A percentile compares a stretch with the other conserved stretches of the same genome.
These are phyloP conservation scores for Litsea cubeba DNA, from an alignment of 164 flowering plant genomes.

Conservation along the genomic window DNA sequence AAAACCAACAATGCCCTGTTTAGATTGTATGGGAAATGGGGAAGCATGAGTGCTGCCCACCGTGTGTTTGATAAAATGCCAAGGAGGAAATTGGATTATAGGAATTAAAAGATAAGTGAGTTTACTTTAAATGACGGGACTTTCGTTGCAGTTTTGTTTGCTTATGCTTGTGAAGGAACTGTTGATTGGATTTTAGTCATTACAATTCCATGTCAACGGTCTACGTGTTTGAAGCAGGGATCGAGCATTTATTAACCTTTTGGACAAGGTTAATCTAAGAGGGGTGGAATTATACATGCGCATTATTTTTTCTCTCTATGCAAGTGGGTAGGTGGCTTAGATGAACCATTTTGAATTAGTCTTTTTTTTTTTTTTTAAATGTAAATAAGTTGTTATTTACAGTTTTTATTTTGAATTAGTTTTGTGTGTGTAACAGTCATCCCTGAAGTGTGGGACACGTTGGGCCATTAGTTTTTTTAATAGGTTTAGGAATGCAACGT, in stretches of 20 bases:
- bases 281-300: too few species aligned
- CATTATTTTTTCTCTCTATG: too few species aligned
- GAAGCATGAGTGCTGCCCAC: constrained; percentile 61
- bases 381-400: too few species aligned
- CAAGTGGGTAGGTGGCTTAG: too few species aligned
- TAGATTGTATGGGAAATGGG: constrained; percentile 57
- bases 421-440: too few species aligned
- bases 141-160: constrained; percentile 50
- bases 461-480: too few species aligned
- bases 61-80: constrained; percentile 69
- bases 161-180: constrained; percentile 65
- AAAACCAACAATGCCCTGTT: constrained; percentile 43
- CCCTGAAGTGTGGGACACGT: too few species aligned
- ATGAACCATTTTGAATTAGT: too few species aligned
- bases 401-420: too few species aligned
- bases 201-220: constrained; percentile 56
- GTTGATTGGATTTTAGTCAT: constrained; percentile 62
- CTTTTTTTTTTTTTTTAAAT: too few species aligned
- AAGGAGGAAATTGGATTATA: constrained; percentile 52
- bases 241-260: constrained; percentile 49
- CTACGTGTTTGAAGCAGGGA: constrained; percentile 40
- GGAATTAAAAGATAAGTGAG: constrained; percentile 65
- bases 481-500: too few species aligned
- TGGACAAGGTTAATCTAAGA: too few species aligned
- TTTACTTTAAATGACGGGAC: constrained; percentile 53